Evolutionary conservation across 148 eudicot species (phyloP), one percentile per base, ranked within the genome.

Genomic region (Amaranthus cruentus): DNA sequence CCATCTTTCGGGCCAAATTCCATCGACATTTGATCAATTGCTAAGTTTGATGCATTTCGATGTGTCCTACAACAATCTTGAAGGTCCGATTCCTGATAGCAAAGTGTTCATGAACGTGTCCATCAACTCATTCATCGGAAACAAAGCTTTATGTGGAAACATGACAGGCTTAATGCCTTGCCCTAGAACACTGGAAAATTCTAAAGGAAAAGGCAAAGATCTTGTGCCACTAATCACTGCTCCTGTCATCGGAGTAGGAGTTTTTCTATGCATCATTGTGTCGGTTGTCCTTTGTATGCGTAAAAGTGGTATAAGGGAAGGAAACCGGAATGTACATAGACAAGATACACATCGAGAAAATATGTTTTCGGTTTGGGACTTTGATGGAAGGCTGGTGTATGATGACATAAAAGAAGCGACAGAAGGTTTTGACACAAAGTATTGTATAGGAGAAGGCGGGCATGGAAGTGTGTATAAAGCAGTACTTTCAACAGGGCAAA

Each of bases 381-480:
- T 70, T 58, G 69, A 84, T 65, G 87, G 85, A 48, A 84, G 76
- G 21, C 46, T 72, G n/a, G 58, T 68, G 6, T 86, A 81, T 58
- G 66, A 67, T 14, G 85, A 86, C 57, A 84, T 86, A 55, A 56
- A 75, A 52, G 75, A 73, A 56, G 83, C 83, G 53, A 86, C 89
- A 18, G 77, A 86, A 44, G 80, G 71, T 4, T 86, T 86, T 59
- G 67, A 74, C 8, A 74, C 62, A 4, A 68, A 67, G 49, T 76
- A 77, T 59, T 82, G 83, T 71, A 86, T 86, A 1, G 89, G 89
- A 5, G 62, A 54, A 15, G 89, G 89, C 21, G 85, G 85, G 4
- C 66, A 69, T 70, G 85, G 89, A 44, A 80, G 43, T 51, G 89
- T 86, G 12, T 86, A 81, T 70, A 86, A 73, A 78, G 89, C 82